Conservation (phyloP, 768 basidiomycete species). For the Russula sp. region DNA sequence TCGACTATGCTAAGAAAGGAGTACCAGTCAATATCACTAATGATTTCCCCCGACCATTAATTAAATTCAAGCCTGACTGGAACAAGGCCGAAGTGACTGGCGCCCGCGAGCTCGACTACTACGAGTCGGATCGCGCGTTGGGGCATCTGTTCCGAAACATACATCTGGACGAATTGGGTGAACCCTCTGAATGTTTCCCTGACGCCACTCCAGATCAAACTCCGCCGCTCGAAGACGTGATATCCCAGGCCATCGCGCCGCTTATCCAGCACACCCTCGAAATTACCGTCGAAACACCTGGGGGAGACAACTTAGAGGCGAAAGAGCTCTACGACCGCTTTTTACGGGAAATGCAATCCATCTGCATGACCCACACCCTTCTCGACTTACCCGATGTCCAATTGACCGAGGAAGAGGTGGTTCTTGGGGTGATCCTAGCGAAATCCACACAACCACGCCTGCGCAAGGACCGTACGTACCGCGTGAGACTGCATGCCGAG, state of each 20-base stretch:
- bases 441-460: slow-evolving; percentile 61
- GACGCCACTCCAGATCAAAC: background rate
- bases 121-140: slow-evolving; percentile 65
- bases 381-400: slow-evolving; percentile 52
- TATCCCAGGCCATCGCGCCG: slow-evolving; percentile 20
- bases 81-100: slow-evolving; percentile 44
- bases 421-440: slow-evolving; percentile 71
- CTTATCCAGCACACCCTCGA: slow-evolving; percentile 5
- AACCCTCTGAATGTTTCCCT: slow-evolving; percentile 19
- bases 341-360: slow-evolving; percentile 63
- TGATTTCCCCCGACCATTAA: slow-evolving; percentile 52
- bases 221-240: slow-evolving; percentile 12
- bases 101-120: slow-evolving; percentile 62
- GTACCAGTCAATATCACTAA: slow-evolving; percentile 52
- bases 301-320: background rate
- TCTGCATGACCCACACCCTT: slow-evolving; percentile 63
- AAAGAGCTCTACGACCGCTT: slow-evolving; percentile 49
- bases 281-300: slow-evolving; percentile 46
- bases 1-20: slow-evolving; percentile 80
- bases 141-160: slow-evolving; percentile 70
- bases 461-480: slow-evolving; percentile 55
- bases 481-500: slow-evolving; percentile 59
- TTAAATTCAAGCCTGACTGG: slow-evolving; percentile 78
- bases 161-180: slow-evolving; percentile 42
- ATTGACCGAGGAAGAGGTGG: slow-evolving; percentile 70